Evolutionary conservation across 331 rosid species (phyloP), one percentile per base, ranked within the genome.

Genomic region (Quercus lobata): DNA sequence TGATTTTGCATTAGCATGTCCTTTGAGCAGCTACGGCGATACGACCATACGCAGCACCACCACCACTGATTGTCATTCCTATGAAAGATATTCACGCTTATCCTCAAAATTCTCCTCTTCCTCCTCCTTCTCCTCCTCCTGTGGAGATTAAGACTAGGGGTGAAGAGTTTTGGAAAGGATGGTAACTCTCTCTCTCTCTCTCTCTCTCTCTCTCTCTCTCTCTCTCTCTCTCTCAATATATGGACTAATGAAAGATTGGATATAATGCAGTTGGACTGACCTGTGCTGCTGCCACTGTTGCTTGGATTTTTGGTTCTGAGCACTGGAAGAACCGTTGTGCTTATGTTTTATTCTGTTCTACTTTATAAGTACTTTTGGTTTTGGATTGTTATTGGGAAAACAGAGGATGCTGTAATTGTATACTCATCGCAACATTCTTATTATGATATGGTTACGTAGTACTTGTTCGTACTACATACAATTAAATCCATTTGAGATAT

Each of bases 111-210:
- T n/a, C 46, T 6, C 44, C 2, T 29, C 70, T 9, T 16, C 35
- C 34, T 27, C 18, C 35, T 25, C 46, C 71, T 65, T 37, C 75
- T 30, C 76, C 61, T 7, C 69, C 32, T 55, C 76, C 78, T 5
- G 80, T 70, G 19, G 85, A 85, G 46, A 86, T 84, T 77, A 88
- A 86, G 76, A 74, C 89, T 1, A 83, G 58, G 84, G 89, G 88
- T 7, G 91, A 88, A 57, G 91, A 89, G 83, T 88, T 88, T 72
- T 88, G 84, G 88, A 86, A 65, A 41, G 71, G 24, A 65, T 65
- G 71, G 71, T 65, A 65, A 30, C 30, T 2, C 0, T 10, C 1
- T 49, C 15, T 22, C 1, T 49, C 15, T 22, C 24, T 22, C 24
- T 22, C 24, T 22, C 0, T 57, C 63, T 6, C 65, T 4, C 15